These are phyloP conservation scores for Colletotrichum neosansevieriae DNA, from an alignment of 2,329 filamentous ascomycete genomes.

Conservation along the genomic window DNA sequence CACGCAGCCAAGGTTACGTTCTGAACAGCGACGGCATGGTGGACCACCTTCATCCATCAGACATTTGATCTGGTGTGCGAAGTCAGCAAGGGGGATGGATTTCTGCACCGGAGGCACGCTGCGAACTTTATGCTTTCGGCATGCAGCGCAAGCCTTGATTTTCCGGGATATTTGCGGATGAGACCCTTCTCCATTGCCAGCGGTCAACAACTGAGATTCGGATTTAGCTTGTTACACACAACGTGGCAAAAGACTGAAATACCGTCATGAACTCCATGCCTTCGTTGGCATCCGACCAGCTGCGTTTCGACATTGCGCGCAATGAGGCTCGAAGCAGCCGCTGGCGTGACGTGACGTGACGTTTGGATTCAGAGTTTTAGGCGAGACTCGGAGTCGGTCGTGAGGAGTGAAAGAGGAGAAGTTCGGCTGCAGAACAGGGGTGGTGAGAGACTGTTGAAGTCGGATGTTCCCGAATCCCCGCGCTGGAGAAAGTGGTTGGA, in stretches of 20 bases:
- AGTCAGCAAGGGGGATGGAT: background rate
- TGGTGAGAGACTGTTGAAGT: background rate
- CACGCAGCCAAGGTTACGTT: conserved; percentile 53
- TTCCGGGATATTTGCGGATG: conserved; percentile 53
- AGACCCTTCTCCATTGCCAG: conserved; percentile 32
- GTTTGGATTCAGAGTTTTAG: background rate
- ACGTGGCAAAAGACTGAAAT: background rate
- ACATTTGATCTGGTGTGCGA: conserved; percentile 52
- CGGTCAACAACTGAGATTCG: conserved; percentile 29
- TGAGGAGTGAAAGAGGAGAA: conserved; percentile 34
- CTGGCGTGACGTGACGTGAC: background rate
- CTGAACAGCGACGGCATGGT: conserved; percentile 53
- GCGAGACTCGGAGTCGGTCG: background rate
- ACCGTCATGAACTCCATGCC: conserved; percentile 34
- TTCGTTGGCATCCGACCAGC: conserved; percentile 40
- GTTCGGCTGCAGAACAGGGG: conserved; percentile 12
- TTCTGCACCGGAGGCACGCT: background rate
- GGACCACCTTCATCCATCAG: conserved; percentile 55
- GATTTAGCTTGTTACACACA: background rate
- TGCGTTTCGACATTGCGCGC: conserved; percentile 37
- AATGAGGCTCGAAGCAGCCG: background rate
- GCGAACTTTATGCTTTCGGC: conserved; percentile 55
- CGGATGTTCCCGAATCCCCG: background rate
- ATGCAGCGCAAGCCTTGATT: conserved; percentile 56
- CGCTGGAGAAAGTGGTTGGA: conserved; percentile 18